Evolutionary conservation across 345 rosid species (phyloP), one percentile per base, ranked within the genome.

Genomic region (Populus tremula): DNA sequence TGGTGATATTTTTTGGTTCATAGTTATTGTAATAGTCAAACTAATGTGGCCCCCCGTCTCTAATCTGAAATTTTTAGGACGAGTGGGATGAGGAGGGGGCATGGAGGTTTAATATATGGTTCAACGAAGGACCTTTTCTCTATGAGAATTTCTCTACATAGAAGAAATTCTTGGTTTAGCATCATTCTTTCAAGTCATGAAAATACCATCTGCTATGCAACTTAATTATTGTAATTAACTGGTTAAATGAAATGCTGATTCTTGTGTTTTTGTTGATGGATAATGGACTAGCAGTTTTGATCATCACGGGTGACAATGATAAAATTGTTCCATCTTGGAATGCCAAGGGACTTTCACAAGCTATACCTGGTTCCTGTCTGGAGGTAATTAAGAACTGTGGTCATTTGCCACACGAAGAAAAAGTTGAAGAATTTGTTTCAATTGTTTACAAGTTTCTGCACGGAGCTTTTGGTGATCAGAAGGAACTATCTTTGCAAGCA

Each of bases 261-360:
- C 59, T 76, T 80, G 70, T 73, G 27, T 5, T 72, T 76, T 66
- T 70, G 31, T 3, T 41, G 11, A 70, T 63, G 75, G 66, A 43
- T 36, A 6, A 70, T 67, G 77, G 62, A 67, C 53, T 16, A 62
- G 2, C 82, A 91, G 94, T 95, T 85, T 82, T 93, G 71, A 89
- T 95, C 27, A 67, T 95, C 78, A 90, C 98, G 0, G 98, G 99
- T 0, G 96, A 95, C 72, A 82, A 85, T 53, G 99, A 93, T 80
- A 89, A 94, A 69, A 83, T 95, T 21, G 96, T 93, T 67, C 98
- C 99, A 29, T 78, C 97, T 35, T 93, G 99, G 98, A 95, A 93
- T 82, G 93, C 97, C 5, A 80, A 88, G 88, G 84, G 88, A 82
- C 89, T 94, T 73, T 75, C 94, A 29, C 78, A 65, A 77, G 96